These are phyloP conservation scores for Pyrenopolyporus hunteri DNA, from an alignment of 495 filamentous ascomycete species.

Conservation along the genomic window DNA sequence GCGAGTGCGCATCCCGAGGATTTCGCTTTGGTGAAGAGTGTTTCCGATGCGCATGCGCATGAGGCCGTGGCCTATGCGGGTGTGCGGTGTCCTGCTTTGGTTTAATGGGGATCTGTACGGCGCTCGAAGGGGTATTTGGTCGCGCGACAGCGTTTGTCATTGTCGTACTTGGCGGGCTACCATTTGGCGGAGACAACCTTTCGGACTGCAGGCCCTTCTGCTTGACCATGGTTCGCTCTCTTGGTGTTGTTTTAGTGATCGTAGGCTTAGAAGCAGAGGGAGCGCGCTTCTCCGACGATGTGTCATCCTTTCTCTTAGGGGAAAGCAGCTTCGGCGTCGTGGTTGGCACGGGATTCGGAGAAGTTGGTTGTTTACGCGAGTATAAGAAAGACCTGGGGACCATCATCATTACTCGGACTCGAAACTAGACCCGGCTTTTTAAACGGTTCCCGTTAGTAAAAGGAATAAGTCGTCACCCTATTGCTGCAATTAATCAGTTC, in stretches of 20 bases:
- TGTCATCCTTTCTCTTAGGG: constrained; percentile 43
- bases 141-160: constrained; percentile 38
- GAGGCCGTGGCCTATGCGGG: constrained; percentile 22
- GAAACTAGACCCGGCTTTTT: constrained; percentile 34
- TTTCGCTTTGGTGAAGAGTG: constrained; percentile 38
- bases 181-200: constrained; percentile 30
- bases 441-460: constrained; percentile 40
- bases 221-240: constrained; percentile 39
- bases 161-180: constrained; percentile 43
- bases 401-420: constrained; percentile 43
- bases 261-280: constrained; percentile 16
- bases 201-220: constrained; percentile 34
- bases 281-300: constrained; percentile 18
- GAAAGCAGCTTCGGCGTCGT: constrained; percentile 16
- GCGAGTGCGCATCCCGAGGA: constrained; percentile 50
- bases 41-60: constrained; percentile 26
- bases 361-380: constrained; percentile 25
- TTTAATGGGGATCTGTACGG: constrained; percentile 54
- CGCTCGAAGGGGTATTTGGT: constrained; percentile 49
- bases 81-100: constrained; percentile 42
- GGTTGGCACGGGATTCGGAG: constrained; percentile 16
- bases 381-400: constrained; percentile 49
- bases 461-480: constrained; percentile 40
- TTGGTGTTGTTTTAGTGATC: constrained; percentile 20
- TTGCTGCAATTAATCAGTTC: constrained; percentile 29